A percentile compares a stretch with the other conserved stretches of the same genome.
Conservation (phyloP, 306 rosid species). For the Dalbergia cultrata region DNA sequence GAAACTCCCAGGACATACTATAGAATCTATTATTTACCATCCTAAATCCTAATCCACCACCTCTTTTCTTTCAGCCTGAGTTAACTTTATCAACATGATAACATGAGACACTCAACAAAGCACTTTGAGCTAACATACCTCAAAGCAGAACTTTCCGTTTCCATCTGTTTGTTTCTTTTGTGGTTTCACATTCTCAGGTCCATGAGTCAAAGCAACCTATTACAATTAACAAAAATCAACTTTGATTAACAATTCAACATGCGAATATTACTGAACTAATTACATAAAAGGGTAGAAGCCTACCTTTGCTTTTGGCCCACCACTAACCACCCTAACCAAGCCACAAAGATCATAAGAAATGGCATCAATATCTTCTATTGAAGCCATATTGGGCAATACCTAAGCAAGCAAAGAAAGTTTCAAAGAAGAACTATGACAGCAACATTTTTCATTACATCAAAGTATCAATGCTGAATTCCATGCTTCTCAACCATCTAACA, state of each 20-base stretch:
- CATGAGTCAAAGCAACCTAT: constrained; percentile 98
- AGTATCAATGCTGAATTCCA: constrained; percentile 23
- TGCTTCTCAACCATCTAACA: constrained; percentile 30
- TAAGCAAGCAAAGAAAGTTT: constrained; percentile 48
- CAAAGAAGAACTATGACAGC: constrained; percentile 32
- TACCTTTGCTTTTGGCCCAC: constrained; percentile 89
- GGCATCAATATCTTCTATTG: constrained; percentile 81
- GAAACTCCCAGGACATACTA: constrained; percentile 2
- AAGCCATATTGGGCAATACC: constrained; percentile 99
- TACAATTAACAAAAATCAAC: constrained; percentile 36
- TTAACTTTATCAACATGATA: constrained; percentile 33
- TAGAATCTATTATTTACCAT: constrained; percentile 38
- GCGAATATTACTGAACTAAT: constrained; percentile 34
- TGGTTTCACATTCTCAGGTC: constrained; percentile 95
- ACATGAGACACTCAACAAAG: constrained; percentile 37
- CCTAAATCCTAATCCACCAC: constrained; percentile 1
- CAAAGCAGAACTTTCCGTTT: constrained; percentile 92
- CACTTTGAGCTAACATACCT: constrained; percentile 63
- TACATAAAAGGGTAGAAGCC: constrained; percentile 27
- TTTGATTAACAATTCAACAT: constrained; percentile 32
- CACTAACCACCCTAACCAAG: constrained; percentile 74
- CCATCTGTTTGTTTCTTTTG: constrained; percentile 84
- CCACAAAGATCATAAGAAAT: constrained; percentile 88
- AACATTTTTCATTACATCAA: constrained; percentile 22
- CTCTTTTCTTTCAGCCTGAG: constrained; percentile 44